Percentiles rank a stretch among this genome's conserved stretches.
phyloP scores from a whole-genome alignment of 371 early-diverging fungal species.

The Lichtheimia ornata region DNA sequence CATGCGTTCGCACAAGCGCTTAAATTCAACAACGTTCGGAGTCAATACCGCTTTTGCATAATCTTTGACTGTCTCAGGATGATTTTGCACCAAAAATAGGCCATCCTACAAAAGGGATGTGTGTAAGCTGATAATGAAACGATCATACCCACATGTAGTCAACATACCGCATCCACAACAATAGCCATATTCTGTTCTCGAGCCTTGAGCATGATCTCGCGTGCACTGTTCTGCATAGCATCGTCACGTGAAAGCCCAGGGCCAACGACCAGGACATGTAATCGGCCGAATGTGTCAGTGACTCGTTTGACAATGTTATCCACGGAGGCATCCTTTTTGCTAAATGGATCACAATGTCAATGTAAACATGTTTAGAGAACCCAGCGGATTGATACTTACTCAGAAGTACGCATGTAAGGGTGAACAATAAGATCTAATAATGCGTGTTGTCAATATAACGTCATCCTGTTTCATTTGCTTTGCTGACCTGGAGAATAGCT shows the following conservation, averaged over 20 bases:
- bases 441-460: slow-evolving; percentile 9
- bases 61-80: slow-evolving; percentile 71
- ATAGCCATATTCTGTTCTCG: slow-evolving; percentile 67
- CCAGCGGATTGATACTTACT: slow-evolving; percentile 17
- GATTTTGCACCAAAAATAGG: slow-evolving; percentile 70
- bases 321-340: slow-evolving; percentile 32
- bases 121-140: neutral
- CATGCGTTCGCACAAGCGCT: slow-evolving; percentile 73
- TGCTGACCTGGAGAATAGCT: slow-evolving; percentile 55
- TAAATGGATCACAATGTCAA: slow-evolving; percentile 2
- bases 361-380: too few species aligned
- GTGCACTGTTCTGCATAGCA: slow-evolving; percentile 63
- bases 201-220: slow-evolving; percentile 62
- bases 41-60: slow-evolving; percentile 84
- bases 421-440: slow-evolving; percentile 63
- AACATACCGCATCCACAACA: slow-evolving; percentile 89
- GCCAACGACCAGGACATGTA: slow-evolving; percentile 89
- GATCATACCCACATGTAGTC: neutral
- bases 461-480: neutral
- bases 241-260: slow-evolving; percentile 89
- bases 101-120: slow-evolving; percentile 64
- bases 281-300: slow-evolving; percentile 58
- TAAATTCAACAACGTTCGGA: slow-evolving; percentile 90
- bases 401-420: slow-evolving; percentile 55
- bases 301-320: slow-evolving; percentile 50